These are phyloP conservation scores for Biancaea sappan DNA, from an alignment of 306 rosid genomes.

Conservation along the genomic window DNA sequence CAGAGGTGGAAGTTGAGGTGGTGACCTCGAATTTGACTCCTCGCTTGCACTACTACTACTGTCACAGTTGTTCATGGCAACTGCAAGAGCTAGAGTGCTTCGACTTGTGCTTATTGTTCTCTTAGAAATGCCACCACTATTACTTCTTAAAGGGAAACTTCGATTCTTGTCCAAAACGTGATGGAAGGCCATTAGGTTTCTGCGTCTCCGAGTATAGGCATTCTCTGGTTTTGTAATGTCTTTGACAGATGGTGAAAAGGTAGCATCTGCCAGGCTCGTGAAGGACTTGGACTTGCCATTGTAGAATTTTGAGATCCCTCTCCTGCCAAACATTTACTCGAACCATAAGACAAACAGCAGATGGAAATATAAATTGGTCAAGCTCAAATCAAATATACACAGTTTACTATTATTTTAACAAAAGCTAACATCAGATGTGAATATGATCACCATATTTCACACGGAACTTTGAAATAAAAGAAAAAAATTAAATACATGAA, in stretches of 20 bases:
- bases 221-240: conserved; percentile 86
- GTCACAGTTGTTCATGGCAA: conserved; percentile 69
- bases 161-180: conserved; percentile 67
- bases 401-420: conserved; percentile 2
- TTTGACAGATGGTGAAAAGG: conserved; percentile 45
- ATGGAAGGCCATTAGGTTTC: conserved; percentile 64
- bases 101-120: conserved; percentile 68
- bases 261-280: conserved; percentile 66
- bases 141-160: conserved; percentile 54
- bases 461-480: too few relatives aligned
- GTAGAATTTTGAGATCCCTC: conserved; percentile 79
- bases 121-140: conserved; percentile 71
- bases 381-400: neutral
- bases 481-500: too few relatives aligned
- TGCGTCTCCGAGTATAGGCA: conserved; percentile 67
- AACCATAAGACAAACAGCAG: conserved; percentile 20
- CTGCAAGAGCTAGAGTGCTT: conserved; percentile 79
- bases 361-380: neutral
- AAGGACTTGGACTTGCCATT: conserved; percentile 82
- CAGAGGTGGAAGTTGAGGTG: conserved; percentile 56
- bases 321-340: conserved; percentile 50
- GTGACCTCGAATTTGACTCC: conserved; percentile 50
- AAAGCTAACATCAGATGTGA: neutral
- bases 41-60: conserved; percentile 66
- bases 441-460: neutral